Base-by-base conservation (phyloP, 768 basidiomycete species). In the Leccinum incarnatum region DNA sequence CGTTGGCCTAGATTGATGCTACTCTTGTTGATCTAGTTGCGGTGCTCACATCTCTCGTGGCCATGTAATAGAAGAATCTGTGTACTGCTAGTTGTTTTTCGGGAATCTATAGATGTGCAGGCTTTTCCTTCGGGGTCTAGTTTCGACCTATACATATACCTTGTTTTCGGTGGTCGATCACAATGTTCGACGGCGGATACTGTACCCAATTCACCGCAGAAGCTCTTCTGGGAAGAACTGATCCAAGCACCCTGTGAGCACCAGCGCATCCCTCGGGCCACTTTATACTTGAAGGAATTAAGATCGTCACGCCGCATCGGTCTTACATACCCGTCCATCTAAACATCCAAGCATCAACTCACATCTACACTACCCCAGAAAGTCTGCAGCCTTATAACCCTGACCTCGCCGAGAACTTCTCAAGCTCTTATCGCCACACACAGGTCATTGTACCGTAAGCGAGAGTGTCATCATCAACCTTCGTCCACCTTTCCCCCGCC, bases 1-100 rank as follows among this genome's bases (percentile, higher is more conserved):
- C 73, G 17, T 58, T 83, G 50, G 76, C 74, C n/a, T 81, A 57
- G 62, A 19, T 19, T 19, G 19, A 29, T 6, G 10, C 23, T 17
- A 5, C 1, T 21, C 17, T 10, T 32, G 7, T 57, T 51, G 54
- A 53, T 55, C 36, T 46, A 51, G 40, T 36, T 5, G 8, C 25
- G 14, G 23, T 21, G 40, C 42, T 30, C 46, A 40, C 40, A 15
- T 15, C 19, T 51, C 40, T 56, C 34, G 51, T 25, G 32, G 27
- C 25, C 17, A 21, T 40, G 36, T 58, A 40, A 36, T 21, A 45
- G 36, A 15, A 57, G 29, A n/a, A 40, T n/a, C 30, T 2, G 40
- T 63, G 61, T 62, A 62, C 7, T 51, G 49, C 23, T 30, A 59
- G 12, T 58, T 23, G 37, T 29, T 36, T 61, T 61, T 47, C 47